Conservation (phyloP, 2,329 filamentous ascomycete species). For the Fusarium palustre region DNA sequence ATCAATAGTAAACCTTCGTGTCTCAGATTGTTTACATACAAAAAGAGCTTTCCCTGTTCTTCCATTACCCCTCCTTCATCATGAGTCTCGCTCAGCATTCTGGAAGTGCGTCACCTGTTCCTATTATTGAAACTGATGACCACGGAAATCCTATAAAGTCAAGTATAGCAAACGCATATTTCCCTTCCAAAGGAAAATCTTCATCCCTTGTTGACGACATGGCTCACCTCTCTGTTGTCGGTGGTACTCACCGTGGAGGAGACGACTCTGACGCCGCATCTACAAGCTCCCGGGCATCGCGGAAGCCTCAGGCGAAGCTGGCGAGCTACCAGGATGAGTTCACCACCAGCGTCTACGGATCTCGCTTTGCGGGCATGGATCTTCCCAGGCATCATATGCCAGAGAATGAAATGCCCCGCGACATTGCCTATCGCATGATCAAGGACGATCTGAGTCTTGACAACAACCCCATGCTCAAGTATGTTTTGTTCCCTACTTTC, state of each 20-base stretch:
- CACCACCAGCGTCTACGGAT: conserved; percentile 88
- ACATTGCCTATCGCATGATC: conserved; percentile 97
- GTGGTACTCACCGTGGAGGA: conserved; percentile 47
- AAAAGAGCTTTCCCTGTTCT: conserved; percentile 12
- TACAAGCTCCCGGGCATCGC: conserved; percentile 41
- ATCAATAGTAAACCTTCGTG: conserved; percentile 3
- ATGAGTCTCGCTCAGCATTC: conserved; percentile 42
- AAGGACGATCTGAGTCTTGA: conserved; percentile 93
- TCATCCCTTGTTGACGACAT: conserved; percentile 52
- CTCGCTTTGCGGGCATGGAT: conserved; percentile 82
- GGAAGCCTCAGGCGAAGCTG: conserved; percentile 58
- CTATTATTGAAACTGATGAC: conserved; percentile 50
- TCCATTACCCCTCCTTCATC: conserved; percentile 32
- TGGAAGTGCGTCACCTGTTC: conserved; percentile 42
- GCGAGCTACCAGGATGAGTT: conserved; percentile 67
- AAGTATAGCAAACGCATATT: conserved; percentile 48
- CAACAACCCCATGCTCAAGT: conserved; percentile 90
- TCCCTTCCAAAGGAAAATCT: conserved; percentile 37
- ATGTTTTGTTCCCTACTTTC: conserved; percentile 44
- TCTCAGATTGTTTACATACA: background rate
- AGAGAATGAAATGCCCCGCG: conserved; percentile 87
- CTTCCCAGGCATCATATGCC: conserved; percentile 89
- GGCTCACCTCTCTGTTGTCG: conserved; percentile 64
- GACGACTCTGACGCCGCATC: conserved; percentile 49
- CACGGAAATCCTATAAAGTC: conserved; percentile 38